Evolutionary conservation across 2,329 filamentous ascomycete species (phyloP).

Genomic region (Raffaelea albimanens): DNA sequence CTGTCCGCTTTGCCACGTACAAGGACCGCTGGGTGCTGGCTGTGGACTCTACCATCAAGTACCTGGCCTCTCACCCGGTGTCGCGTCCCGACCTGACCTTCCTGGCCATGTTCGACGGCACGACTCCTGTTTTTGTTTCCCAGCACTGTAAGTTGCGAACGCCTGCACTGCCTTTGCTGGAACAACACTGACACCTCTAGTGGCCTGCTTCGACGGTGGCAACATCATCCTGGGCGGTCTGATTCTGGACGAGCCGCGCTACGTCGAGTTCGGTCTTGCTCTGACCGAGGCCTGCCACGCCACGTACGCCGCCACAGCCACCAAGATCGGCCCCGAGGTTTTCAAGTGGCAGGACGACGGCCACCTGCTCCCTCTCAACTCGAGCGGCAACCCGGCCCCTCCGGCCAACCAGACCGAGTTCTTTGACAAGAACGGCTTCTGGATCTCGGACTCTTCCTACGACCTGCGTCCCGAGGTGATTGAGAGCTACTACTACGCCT

Average conservation of each 20-base stretch:
- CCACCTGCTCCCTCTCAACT: conserved; percentile 20
- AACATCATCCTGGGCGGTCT: conserved; percentile 77
- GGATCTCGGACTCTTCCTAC: conserved; percentile 52
- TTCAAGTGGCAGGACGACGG: conserved; percentile 51
- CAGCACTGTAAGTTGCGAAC: conserved; percentile 36
- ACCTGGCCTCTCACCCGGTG: conserved; percentile 60
- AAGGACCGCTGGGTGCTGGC: conserved; percentile 67
- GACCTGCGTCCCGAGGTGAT: conserved; percentile 71
- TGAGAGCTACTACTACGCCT: conserved; percentile 81
- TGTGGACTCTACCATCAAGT: conserved; percentile 63
- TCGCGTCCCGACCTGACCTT: conserved; percentile 64
- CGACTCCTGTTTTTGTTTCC: conserved; percentile 32
- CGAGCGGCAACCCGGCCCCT: conserved; percentile 27
- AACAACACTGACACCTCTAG: conserved; percentile 12
- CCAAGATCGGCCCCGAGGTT: conserved; percentile 67
- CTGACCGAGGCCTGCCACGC: conserved; percentile 65
- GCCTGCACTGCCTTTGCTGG: not conserved
- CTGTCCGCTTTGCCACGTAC: conserved; percentile 51
- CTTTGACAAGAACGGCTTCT: conserved; percentile 62
- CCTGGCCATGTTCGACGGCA: conserved; percentile 46
- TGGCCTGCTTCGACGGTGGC: conserved; percentile 77
- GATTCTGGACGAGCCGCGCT: conserved; percentile 53
- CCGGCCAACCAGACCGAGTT: conserved; percentile 44
- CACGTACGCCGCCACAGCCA: conserved; percentile 60
- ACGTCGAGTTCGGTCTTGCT: conserved; percentile 63